Base-by-base conservation (phyloP, 1,284 basidiomycete species). In the Megacollybia platyphylla region DNA sequence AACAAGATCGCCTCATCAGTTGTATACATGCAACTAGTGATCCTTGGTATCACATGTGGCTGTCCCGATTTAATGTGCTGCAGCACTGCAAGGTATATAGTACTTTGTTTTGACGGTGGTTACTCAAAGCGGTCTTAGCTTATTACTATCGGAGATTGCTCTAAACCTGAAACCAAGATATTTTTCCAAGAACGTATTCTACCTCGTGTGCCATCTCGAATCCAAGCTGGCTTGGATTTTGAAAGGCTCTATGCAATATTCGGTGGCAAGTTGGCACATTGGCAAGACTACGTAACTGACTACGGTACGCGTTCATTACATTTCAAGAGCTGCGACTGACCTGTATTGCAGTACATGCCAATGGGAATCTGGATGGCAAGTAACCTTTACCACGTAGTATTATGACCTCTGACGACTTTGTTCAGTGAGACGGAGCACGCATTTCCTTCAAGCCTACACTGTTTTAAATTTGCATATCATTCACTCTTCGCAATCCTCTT, bases 1-100 rank as follows among this genome's bases (percentile, higher is more conserved):
- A 88, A 62, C 86, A 89, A 58, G 81, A 89, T 53, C 67, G 82
- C 10, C 58, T 89, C 9, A 86, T 83, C 50, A 86, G 88, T 52
- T 80, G 87, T 51, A 76, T 89, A 40, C 85, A 88, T 49, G 82
- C 85, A 1, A 87, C 87, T 2, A 84, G 78, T 52, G 86, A 89
- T 49, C 78, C 85, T 0, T 87, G 88, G 60, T 88, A 87, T 56
- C 82, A 85, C 52, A 83, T 78, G 26, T 88, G 81, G 81, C 65
- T 85, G 34, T 67, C 82, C 45, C 79, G 82, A 52, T 62, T 84
- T 43, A 83, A 81, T 48, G 69, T 85, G 39, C 79, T 81, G 68
- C 81, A 84, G 52, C 81, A 87, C 54, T 87, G 84, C 65, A 86
- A 82, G 64, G 78, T 79, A 29, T 18, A 59, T 9, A 15, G 37